phyloP scores from a whole-genome alignment of 1,139 yeast species.

The Pichia sp. region DNA sequence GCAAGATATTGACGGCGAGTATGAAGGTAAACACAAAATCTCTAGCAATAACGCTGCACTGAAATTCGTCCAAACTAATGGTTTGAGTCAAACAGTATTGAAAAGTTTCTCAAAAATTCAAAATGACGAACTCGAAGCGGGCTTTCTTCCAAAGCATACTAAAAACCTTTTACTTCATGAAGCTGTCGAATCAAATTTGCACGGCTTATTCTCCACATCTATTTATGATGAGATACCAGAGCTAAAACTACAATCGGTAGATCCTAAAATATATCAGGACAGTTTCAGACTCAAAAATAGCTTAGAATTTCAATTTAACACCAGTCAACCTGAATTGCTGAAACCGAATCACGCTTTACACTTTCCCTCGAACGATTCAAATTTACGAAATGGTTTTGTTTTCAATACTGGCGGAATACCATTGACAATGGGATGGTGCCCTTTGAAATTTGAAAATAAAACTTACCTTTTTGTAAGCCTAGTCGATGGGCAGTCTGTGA shows the following conservation, averaged over 20 bases:
- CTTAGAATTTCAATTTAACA: constrained; percentile 10
- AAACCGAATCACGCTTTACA: constrained; percentile 7
- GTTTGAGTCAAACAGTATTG: constrained; percentile 2
- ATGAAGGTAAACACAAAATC: not conserved
- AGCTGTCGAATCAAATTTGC: constrained; percentile 5
- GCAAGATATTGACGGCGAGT: constrained; percentile 2
- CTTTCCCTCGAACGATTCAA: constrained; percentile 21
- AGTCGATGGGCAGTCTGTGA: constrained; percentile 8
- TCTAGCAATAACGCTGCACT: not conserved
- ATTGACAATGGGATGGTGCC: constrained; percentile 55
- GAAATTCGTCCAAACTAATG: constrained; percentile 6
- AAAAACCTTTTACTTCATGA: constrained; percentile 3
- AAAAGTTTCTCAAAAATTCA: constrained; percentile 8
- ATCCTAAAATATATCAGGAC: not conserved
- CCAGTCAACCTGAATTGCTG: not conserved
- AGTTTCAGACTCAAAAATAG: constrained; percentile 1
- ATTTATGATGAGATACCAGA: constrained; percentile 2
- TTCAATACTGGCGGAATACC: constrained; percentile 55
- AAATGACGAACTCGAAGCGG: constrained; percentile 5
- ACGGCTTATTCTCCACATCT: constrained; percentile 6
- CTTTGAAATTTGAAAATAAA: constrained; percentile 15
- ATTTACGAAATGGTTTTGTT: constrained; percentile 42
- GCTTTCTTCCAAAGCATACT: not conserved
- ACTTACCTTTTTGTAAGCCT: constrained; percentile 29
- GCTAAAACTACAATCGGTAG: not conserved